These are phyloP conservation scores for Diplogelasinospora grovesii DNA, from an alignment of 495 filamentous ascomycete genomes.

Conservation along the genomic window DNA sequence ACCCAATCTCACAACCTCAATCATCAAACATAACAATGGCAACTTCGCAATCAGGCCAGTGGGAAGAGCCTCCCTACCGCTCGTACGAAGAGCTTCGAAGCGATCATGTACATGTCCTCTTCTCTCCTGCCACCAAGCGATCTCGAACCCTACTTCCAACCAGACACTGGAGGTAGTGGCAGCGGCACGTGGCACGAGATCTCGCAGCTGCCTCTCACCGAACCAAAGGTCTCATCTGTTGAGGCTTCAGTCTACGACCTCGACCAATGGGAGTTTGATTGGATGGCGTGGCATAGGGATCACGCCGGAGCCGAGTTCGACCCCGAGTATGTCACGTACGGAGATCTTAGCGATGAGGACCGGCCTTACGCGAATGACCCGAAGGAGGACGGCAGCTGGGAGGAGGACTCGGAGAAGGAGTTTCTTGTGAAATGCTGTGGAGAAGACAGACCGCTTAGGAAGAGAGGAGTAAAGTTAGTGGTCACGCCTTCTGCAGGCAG, in stretches of 20 bases:
- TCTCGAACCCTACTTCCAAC: conserved; percentile 15
- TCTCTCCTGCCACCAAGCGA: conserved; percentile 13
- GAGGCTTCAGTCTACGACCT: conserved; percentile 9
- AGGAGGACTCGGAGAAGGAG: conserved; percentile 10
- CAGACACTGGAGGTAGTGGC: background rate
- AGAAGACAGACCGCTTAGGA: conserved; percentile 8
- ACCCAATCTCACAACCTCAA: too few species aligned
- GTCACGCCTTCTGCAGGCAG: conserved; percentile 5
- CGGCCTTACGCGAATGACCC: conserved; percentile 8
- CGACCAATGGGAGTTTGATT: conserved; percentile 14
- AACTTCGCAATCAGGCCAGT: too few species aligned
- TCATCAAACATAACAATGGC: too few species aligned
- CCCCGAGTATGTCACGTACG: conserved; percentile 12
- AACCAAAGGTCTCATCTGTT: conserved; percentile 21
- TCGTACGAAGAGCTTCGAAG: conserved; percentile 12
- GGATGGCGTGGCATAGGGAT: conserved; percentile 10
- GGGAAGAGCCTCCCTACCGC: conserved; percentile 2
- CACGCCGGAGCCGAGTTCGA: conserved; percentile 7
- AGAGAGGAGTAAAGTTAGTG: conserved; percentile 6
- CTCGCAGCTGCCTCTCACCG: conserved; percentile 13
- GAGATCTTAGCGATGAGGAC: conserved; percentile 15
- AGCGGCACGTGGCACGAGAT: conserved; percentile 16
- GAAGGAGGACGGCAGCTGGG: conserved; percentile 14
- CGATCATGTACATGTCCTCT: conserved; percentile 4
- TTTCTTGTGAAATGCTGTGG: conserved; percentile 12